Conservation (phyloP, 768 basidiomycete species). For the Lactifluus hygrophoroides region DNA sequence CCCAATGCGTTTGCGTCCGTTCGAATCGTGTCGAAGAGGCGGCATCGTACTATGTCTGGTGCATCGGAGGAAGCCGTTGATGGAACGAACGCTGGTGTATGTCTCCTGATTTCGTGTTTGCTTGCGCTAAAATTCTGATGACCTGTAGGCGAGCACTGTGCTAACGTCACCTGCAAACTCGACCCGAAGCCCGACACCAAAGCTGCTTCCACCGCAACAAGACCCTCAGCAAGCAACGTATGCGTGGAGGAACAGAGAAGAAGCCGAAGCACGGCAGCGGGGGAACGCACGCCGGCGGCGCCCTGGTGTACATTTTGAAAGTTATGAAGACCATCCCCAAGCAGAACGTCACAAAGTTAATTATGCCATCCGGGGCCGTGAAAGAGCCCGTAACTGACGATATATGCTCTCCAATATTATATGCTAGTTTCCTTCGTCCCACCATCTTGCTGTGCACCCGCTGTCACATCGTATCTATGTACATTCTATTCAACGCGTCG, state of each 20-base stretch:
- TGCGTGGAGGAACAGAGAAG: conserved; percentile 64
- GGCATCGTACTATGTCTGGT: conserved; percentile 59
- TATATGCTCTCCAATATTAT: conserved; percentile 1
- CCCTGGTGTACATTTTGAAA: conserved; percentile 31
- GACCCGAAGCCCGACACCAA: conserved; percentile 48
- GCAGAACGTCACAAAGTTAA: conserved; percentile 15
- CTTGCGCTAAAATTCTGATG: not conserved
- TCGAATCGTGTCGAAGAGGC: conserved; percentile 51
- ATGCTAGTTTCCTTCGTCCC: not conserved
- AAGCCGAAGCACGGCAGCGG: conserved; percentile 38
- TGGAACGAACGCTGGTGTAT: conserved; percentile 56
- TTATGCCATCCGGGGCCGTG: conserved; percentile 15
- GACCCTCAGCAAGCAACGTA: conserved; percentile 57
- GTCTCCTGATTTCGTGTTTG: conserved; percentile 24
- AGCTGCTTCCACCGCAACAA: conserved; percentile 49
- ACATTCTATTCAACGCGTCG: not conserved
- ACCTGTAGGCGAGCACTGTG: conserved; percentile 53
- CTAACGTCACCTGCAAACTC: conserved; percentile 70
- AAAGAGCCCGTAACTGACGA: not conserved
- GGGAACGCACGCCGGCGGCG: conserved; percentile 25
- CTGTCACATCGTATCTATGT: conserved; percentile 13
- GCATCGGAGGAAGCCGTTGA: conserved; percentile 73
- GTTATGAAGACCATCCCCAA: conserved; percentile 24
- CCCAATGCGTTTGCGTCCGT: conserved; percentile 53
- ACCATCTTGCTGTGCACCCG: not conserved